These are phyloP conservation scores for Aureobasidium leucospermi DNA, from an alignment of 2,329 filamentous ascomycete species.

Conservation along the genomic window DNA sequence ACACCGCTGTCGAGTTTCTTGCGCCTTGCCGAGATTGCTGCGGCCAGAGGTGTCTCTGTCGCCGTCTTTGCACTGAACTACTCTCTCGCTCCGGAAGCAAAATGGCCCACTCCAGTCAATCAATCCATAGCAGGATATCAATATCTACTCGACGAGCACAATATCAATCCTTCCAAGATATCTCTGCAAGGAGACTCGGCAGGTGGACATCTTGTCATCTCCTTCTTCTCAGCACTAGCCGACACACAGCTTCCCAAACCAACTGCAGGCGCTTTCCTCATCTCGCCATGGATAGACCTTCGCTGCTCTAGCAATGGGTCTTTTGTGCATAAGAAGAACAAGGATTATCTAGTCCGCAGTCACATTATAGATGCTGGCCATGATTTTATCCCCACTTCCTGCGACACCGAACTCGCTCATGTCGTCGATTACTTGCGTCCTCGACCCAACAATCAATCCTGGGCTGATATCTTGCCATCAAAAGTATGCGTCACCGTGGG, in stretches of 20 bases:
- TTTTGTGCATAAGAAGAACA: not conserved
- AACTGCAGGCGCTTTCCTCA: not conserved
- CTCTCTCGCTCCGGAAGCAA: constrained; percentile 11
- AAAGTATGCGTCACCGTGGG: too few species aligned
- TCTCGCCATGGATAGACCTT: constrained; percentile 13
- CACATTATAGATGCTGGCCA: not conserved
- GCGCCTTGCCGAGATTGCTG: constrained; percentile 6
- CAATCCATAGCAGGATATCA: constrained; percentile 9
- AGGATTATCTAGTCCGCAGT: not conserved
- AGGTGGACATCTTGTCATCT: not conserved
- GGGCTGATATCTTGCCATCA: not conserved
- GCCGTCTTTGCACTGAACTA: constrained; percentile 14
- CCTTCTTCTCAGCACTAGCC: not conserved
- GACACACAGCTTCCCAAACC: not conserved
- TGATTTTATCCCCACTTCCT: not conserved
- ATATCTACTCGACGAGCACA: constrained; percentile 1
- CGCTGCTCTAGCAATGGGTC: constrained; percentile 5
- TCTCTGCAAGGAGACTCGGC: not conserved
- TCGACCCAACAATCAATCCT: not conserved
- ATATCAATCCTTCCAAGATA: constrained; percentile 1
- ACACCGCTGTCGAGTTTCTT: not conserved
- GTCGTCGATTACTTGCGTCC: not conserved
- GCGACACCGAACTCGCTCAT: not conserved
- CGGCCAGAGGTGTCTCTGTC: not conserved
- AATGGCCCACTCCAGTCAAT: constrained; percentile 4